phyloP scores from a whole-genome alignment of 2,329 filamentous ascomycete species.

The Sarocladiaceae sp. region DNA sequence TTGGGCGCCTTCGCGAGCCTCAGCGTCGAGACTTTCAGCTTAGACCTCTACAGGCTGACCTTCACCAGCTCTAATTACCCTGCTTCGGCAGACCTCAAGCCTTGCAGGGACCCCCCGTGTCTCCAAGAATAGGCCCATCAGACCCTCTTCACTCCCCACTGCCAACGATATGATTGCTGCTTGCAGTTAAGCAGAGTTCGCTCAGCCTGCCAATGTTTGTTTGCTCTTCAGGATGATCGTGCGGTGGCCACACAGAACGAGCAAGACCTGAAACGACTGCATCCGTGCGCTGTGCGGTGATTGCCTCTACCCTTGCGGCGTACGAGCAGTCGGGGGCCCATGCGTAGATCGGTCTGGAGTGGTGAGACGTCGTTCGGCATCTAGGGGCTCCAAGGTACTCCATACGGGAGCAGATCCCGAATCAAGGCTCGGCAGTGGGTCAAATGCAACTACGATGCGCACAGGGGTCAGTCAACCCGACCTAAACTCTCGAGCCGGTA shows the following conservation, averaged over 20 bases:
- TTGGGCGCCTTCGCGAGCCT: too few species aligned
- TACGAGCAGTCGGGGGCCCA: slow-evolving; percentile 4
- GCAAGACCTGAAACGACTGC: slow-evolving; percentile 5
- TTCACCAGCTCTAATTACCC: too few species aligned
- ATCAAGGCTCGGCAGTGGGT: background rate
- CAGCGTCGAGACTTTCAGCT: too few species aligned
- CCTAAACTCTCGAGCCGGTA: too few species aligned
- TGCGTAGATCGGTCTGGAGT: slow-evolving; percentile 3
- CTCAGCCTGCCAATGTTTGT: background rate
- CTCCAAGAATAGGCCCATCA: background rate
- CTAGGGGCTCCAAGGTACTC: background rate
- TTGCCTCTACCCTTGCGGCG: too few species aligned
- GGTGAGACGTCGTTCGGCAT: slow-evolving; percentile 6
- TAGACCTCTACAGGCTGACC: too few species aligned
- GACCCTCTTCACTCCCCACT: background rate
- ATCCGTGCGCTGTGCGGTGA: background rate
- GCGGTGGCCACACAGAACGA: background rate
- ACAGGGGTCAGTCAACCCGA: slow-evolving; percentile 3
- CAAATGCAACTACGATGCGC: too few species aligned
- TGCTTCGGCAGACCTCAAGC: too few species aligned
- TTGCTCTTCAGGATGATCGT: background rate
- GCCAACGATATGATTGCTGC: slow-evolving; percentile 1
- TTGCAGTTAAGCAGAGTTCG: background rate
- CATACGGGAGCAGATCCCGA: slow-evolving; percentile 1
- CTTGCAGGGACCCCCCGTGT: too few species aligned